Percentiles rank a stretch among this genome's conserved stretches.
These are phyloP conservation scores for Pseudognaphalium luteoalbum DNA, from an alignment of 129 eudicot species.

Conservation along the genomic window DNA sequence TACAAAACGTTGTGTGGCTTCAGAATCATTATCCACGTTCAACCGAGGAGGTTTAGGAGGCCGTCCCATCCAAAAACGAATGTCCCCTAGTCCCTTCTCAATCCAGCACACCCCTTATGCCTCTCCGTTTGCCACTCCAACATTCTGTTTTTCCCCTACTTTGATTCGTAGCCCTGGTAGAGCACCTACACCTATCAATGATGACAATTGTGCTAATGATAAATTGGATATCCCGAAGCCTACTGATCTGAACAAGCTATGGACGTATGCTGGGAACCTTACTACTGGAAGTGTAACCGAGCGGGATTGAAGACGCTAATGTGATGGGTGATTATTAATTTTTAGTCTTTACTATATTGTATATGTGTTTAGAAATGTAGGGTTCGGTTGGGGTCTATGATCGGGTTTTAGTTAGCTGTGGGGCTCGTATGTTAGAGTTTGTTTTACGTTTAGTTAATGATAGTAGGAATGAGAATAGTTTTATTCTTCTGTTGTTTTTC, in stretches of 20 bases:
- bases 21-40: slow-evolving; percentile 59
- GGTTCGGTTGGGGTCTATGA: not conserved
- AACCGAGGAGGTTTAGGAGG: slow-evolving; percentile 74
- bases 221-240: slow-evolving; percentile 47
- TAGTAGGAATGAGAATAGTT: slow-evolving; percentile 3
- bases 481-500: slow-evolving; percentile 4
- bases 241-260: slow-evolving; percentile 64
- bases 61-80: slow-evolving; percentile 70
- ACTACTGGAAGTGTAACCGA: slow-evolving; percentile 46
- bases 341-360: not conserved
- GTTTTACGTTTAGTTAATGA: not conserved
- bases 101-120: slow-evolving; percentile 70
- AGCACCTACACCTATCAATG: slow-evolving; percentile 39
- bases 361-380: slow-evolving; percentile 23
- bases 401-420: not conserved
- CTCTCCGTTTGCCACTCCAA: slow-evolving; percentile 88
- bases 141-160: slow-evolving; percentile 64
- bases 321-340: not conserved
- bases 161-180: slow-evolving; percentile 58
- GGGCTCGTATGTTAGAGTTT: not conserved
- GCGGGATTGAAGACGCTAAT: slow-evolving; percentile 54
- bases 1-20: slow-evolving; percentile 46
- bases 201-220: slow-evolving; percentile 14
- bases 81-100: slow-evolving; percentile 90
- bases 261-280: slow-evolving; percentile 58